Conservation (phyloP, 2,329 filamentous ascomycete genomes). For the Nigrospora osmanthi region DNA sequence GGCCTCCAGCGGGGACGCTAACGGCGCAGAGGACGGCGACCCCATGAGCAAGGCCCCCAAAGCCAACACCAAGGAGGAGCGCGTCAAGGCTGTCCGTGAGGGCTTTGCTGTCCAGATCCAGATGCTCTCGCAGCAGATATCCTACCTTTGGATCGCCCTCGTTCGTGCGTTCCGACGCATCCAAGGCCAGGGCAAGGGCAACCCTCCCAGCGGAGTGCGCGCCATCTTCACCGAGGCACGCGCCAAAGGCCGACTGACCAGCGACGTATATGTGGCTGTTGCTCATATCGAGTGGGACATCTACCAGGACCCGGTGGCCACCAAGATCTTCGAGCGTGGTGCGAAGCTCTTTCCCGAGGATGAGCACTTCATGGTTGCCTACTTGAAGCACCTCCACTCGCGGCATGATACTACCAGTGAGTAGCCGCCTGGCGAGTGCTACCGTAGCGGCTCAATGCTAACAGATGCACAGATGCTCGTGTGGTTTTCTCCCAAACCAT, state of each 20-base stretch:
- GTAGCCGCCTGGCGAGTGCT: slow-evolving; percentile 22
- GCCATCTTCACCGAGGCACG: slow-evolving; percentile 86
- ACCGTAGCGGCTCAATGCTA: too few species aligned
- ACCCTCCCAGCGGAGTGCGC: slow-evolving; percentile 59
- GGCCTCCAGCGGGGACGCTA: slow-evolving; percentile 21
- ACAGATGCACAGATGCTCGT: slow-evolving; percentile 60
- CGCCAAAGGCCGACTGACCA: slow-evolving; percentile 78
- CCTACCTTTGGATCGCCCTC: slow-evolving; percentile 89
- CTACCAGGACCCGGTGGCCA: slow-evolving; percentile 87
- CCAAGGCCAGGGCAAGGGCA: slow-evolving; percentile 71
- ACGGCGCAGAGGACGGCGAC: slow-evolving; percentile 43
- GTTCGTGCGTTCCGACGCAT: slow-evolving; percentile 91
- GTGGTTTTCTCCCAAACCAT: slow-evolving; percentile 95
- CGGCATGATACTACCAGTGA: slow-evolving; percentile 90
- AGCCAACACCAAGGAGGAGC: slow-evolving; percentile 55
- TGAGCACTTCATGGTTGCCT: slow-evolving; percentile 88
- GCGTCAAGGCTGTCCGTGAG: slow-evolving; percentile 53
- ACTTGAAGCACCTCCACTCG: slow-evolving; percentile 87
- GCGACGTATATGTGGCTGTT: slow-evolving; percentile 89
- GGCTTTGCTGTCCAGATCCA: slow-evolving; percentile 67
- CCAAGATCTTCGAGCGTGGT: slow-evolving; percentile 93
- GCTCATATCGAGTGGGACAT: slow-evolving; percentile 92
- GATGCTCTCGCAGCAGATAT: slow-evolving; percentile 75
- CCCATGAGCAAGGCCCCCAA: slow-evolving; percentile 29
- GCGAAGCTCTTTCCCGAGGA: slow-evolving; percentile 91